These are phyloP conservation scores for Gossypium laxum DNA, from an alignment of 441 rosid genomes.

Conservation along the genomic window DNA sequence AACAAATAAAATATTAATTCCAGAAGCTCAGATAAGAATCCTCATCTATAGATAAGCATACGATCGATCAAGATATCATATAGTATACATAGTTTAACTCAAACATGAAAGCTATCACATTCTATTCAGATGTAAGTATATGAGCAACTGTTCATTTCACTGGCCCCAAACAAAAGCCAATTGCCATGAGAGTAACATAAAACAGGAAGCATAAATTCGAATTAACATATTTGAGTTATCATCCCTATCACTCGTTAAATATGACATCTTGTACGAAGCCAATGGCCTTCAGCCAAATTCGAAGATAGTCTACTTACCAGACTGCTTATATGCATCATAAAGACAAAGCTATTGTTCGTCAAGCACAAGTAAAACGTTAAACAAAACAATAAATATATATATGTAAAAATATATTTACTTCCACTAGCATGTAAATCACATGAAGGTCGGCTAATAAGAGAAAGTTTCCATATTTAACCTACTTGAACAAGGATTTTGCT, in stretches of 20 bases:
- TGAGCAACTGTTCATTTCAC: neutral
- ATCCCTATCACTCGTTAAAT: neutral
- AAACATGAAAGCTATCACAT: neutral
- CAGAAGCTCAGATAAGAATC: neutral
- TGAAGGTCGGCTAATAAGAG: neutral
- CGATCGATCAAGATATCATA: neutral
- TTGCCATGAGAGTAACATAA: neutral
- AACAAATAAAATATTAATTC: slow-evolving; percentile 4
- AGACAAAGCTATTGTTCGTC: neutral
- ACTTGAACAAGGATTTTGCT: slow-evolving; percentile 35
- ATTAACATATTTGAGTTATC: neutral
- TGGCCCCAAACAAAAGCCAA: neutral
- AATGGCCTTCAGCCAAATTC: neutral
- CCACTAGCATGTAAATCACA: slow-evolving; percentile 10
- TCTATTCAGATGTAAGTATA: neutral
- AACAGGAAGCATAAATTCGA: neutral
- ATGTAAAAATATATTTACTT: neutral
- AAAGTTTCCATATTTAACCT: slow-evolving; percentile 21
- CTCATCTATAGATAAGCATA: neutral
- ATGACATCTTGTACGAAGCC: neutral
- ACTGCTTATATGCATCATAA: neutral
- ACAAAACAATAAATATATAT: neutral
- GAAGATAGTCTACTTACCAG: neutral
- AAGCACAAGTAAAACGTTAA: neutral
- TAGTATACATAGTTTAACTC: neutral